Base-by-base conservation (phyloP, 306 rosid species). In the Purshia tridentata region DNA sequence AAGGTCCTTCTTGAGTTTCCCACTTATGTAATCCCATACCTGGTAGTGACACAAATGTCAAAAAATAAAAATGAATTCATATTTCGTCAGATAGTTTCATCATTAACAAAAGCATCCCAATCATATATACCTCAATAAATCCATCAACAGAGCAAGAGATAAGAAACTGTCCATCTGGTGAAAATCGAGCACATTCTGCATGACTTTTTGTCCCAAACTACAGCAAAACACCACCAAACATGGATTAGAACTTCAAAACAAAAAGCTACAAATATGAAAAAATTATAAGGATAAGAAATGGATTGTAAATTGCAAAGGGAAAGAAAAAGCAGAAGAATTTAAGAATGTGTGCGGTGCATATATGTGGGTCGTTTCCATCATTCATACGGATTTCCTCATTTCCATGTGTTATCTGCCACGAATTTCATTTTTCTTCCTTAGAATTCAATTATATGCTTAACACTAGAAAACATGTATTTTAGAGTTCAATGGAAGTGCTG, bases 151-250 rank as follows among this genome's bases (percentile, higher is more conserved):
- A 95, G 59, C 88, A 86, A 10, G 99, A 95, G 64, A 95, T 90
- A 16, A 95, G 99, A 92, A 88, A 92, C 86, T 95, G 99, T 66
- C 98, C 99, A 82, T 95, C 99, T 47, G 99, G 99, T 52, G 99
- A 95, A 89, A 95, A 95, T 67, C 86, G 77, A 61, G 99, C 98
- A 83, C 89, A 87, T 86, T 95, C 99, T 53, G 99, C 98, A 74
- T 95, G 93, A 84, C 96, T 95, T 79, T 95, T 95, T 44, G 97
- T 81, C 72, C 99, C 98, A 79, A 95, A 95, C 99, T 94, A 80
- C 70, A 74, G 59, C 63, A 56, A 53, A 61, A 51, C 6, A 14
- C 6, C 16, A 13, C 8, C 9, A 48, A 20, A 51, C 14, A 59
- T 2, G 40, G 35, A 13, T 19, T 8, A 50, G 4, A 49, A 19